These are phyloP conservation scores for Stevia rebaudiana DNA, from an alignment of 140 eudicot species.

Conservation along the genomic window DNA sequence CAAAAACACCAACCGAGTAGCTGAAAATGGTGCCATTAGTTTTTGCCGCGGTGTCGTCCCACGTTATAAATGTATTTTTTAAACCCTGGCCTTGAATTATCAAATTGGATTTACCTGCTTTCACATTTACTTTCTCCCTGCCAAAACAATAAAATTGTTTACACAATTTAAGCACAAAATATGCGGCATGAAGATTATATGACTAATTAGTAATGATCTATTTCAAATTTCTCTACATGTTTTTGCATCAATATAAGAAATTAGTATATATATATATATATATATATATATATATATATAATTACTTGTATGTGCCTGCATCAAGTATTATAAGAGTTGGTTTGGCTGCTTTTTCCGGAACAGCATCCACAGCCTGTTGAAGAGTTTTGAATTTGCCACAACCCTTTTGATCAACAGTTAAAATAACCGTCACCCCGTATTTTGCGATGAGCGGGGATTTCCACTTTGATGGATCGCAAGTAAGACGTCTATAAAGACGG, in stretches of 20 bases:
- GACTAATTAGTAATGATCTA: background rate
- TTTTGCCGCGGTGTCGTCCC: conserved; percentile 74
- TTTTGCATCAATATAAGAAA: background rate
- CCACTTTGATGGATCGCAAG: conserved; percentile 46
- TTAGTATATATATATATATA: too few relatives aligned
- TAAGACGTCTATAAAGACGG: conserved; percentile 10
- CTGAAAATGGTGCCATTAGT: conserved; percentile 58
- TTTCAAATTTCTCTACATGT: background rate
- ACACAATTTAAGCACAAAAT: background rate
- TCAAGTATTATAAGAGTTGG: conserved; percentile 54
- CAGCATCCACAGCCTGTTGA: conserved; percentile 73
- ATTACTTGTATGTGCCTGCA: conserved; percentile 72
- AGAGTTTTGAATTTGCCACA: conserved; percentile 68
- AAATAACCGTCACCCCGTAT: conserved; percentile 39
- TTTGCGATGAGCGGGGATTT: conserved; percentile 45
- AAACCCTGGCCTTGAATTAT: conserved; percentile 74
- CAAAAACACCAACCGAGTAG: conserved; percentile 45
- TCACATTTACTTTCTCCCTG: conserved; percentile 73
- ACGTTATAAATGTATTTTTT: conserved; percentile 46
- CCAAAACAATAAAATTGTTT: conserved; percentile 20
- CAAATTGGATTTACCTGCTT: conserved; percentile 49
- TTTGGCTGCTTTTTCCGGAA: conserved; percentile 43
- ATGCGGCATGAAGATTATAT: conserved; percentile 1
- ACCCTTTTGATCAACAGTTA: conserved; percentile 58
- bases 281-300: too few relatives aligned